Evolutionary conservation across 2,329 filamentous ascomycete species (phyloP).

Genomic region (Fusarium mundagurra): DNA sequence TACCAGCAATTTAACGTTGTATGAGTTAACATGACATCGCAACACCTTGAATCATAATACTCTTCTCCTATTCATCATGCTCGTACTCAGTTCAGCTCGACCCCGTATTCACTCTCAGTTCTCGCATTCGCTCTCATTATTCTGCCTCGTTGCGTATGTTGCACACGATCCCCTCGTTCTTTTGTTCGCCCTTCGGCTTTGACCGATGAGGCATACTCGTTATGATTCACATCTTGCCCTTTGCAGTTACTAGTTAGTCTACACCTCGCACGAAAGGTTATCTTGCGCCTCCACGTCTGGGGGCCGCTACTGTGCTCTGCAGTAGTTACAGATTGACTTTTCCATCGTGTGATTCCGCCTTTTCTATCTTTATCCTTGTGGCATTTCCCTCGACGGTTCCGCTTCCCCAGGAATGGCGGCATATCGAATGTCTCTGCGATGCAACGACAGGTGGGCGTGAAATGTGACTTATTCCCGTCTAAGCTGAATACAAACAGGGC

Average conservation of each 20-base stretch:
- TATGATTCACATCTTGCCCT: background rate
- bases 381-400: background rate
- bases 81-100: background rate
- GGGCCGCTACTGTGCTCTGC: background rate
- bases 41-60: constrained; percentile 1
- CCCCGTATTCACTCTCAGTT: background rate
- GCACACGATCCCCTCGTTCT: background rate
- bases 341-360: background rate
- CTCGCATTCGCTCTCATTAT: background rate
- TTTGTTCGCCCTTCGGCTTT: constrained; percentile 9
- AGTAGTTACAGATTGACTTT: constrained; percentile 10
- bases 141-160: constrained; percentile 4
- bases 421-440: background rate
- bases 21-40: background rate
- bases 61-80: background rate
- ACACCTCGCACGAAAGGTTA: constrained; percentile 5
- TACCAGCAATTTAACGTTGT: background rate
- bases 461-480: background rate
- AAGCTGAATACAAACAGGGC: background rate
- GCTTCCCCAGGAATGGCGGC: background rate
- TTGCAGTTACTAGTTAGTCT: background rate
- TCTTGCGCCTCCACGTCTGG: constrained; percentile 22
- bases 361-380: constrained; percentile 23
- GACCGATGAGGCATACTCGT: constrained; percentile 26
- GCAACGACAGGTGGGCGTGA: background rate